Evolutionary conservation across 495 filamentous ascomycete genomes (phyloP).

Genomic region (Tuber melanosporum): DNA sequence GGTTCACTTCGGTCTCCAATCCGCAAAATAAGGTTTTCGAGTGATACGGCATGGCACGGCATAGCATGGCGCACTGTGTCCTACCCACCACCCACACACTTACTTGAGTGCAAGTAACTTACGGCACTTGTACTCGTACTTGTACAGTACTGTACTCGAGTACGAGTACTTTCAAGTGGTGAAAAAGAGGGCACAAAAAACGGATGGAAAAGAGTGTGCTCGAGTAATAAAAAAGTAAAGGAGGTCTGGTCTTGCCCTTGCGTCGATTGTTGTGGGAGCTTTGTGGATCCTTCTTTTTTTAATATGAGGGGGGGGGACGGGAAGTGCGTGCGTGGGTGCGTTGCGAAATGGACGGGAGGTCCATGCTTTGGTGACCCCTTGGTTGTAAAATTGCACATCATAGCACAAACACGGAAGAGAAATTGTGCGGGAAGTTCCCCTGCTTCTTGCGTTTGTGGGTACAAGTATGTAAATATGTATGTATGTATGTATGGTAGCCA

Average conservation of each 20-base stretch:
- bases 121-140: too few species aligned
- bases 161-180: background rate
- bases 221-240: background rate
- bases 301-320: slow-evolving; percentile 6
- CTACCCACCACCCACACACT: background rate
- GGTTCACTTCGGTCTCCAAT: too few species aligned
- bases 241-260: background rate
- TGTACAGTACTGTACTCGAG: too few species aligned
- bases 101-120: too few species aligned
- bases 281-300: slow-evolving; percentile 1
- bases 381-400: background rate
- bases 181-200: background rate
- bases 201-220: background rate
- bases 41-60: slow-evolving; percentile 2
- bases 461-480: background rate
- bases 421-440: background rate
- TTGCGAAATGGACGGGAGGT: background rate
- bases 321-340: background rate
- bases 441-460: background rate
- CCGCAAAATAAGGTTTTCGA: background rate
- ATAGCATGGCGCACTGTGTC: background rate
- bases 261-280: background rate
- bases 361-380: background rate
- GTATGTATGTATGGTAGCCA: background rate
- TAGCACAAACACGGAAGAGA: background rate